Conservation (phyloP, 306 rosid species). For the Castanea mollissima region DNA sequence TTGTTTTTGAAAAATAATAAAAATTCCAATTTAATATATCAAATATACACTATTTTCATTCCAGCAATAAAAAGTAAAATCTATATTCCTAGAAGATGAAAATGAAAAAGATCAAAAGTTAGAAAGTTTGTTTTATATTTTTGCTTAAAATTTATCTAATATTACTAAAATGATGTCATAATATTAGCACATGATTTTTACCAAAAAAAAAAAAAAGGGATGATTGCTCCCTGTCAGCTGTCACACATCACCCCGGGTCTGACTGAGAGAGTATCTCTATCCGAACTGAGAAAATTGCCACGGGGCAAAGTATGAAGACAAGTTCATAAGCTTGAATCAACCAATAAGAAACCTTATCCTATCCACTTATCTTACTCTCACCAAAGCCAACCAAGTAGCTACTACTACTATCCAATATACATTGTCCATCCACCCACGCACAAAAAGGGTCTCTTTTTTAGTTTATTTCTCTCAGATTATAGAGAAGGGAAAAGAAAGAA, state of each 20-base stretch:
- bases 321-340: constrained; percentile 34
- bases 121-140: no score
- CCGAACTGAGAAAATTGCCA: constrained; percentile 39
- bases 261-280: constrained; percentile 35
- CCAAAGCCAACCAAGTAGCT: constrained; percentile 50
- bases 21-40: no score
- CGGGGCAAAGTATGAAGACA: constrained; percentile 36
- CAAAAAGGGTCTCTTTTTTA: constrained; percentile 23
- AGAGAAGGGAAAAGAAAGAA: not conserved
- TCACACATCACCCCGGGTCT: not conserved
- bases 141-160: no score
- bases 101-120: no score
- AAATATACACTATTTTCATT: no score
- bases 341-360: constrained; percentile 94
- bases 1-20: no score
- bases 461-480: constrained; percentile 1
- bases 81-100: no score
- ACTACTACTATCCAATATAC: not conserved
- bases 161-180: not conserved
- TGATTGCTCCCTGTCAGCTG: not conserved
- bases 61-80: no score
- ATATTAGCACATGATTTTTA: not conserved
- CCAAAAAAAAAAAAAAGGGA: not conserved
- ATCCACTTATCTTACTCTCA: constrained; percentile 57
- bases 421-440: constrained; percentile 12